These are phyloP conservation scores for Boletellus dicymbophilus DNA, from an alignment of 1,284 basidiomycete species.

Conservation along the genomic window DNA sequence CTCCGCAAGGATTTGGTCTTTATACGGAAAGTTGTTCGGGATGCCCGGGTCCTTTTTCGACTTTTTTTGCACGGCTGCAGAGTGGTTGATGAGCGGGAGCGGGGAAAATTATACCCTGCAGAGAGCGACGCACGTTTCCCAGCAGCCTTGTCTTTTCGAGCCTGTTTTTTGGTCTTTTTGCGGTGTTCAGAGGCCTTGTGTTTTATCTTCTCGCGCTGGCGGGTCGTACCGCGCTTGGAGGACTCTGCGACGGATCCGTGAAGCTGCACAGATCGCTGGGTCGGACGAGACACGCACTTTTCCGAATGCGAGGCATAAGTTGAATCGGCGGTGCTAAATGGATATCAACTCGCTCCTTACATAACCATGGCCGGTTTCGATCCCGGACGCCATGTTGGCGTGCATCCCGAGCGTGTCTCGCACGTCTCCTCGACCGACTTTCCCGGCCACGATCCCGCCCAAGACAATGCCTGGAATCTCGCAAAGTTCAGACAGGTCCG, in stretches of 20 bases:
- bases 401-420: conserved; percentile 71
- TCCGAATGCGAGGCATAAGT: conserved; percentile 74
- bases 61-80: conserved; percentile 50
- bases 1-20: conserved; percentile 95
- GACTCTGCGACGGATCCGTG: conserved; percentile 60
- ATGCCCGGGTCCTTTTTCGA: conserved; percentile 85
- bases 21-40: conserved; percentile 97
- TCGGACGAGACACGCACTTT: conserved; percentile 51
- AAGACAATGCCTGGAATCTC: conserved; percentile 86
- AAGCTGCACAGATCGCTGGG: not conserved
- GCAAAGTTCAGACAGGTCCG: conserved; percentile 75
- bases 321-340: not conserved
- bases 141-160: conserved; percentile 78
- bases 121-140: conserved; percentile 82
- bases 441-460: conserved; percentile 83
- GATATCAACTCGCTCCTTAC: too few species aligned
- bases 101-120: not conserved
- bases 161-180: conserved; percentile 77
- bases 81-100: conserved; percentile 1
- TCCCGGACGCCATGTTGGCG: conserved; percentile 52
- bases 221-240: conserved; percentile 74
- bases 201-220: conserved; percentile 77
- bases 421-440: conserved; percentile 84
- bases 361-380: conserved; percentile 31
- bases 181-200: conserved; percentile 80